Percentiles rank a stretch among this genome's conserved stretches.
Evolutionary conservation across 495 filamentous ascomycete species (phyloP).

Genomic region (Annulohypoxylon stygium): DNA sequence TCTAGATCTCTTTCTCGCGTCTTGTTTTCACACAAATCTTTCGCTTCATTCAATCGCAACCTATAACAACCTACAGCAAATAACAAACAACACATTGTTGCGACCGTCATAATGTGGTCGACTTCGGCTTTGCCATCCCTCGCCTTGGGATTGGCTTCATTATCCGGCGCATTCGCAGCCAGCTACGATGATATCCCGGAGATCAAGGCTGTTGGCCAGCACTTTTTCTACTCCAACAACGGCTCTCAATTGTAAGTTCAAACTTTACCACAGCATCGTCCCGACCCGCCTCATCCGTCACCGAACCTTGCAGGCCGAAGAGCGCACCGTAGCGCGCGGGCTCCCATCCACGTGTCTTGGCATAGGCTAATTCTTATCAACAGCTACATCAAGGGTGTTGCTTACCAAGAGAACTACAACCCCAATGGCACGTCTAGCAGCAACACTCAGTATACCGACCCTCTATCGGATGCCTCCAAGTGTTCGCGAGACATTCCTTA

Average conservation of each 20-base stretch:
- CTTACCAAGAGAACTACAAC: conserved; percentile 78
- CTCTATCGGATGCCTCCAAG: conserved; percentile 75
- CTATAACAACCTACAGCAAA: neutral
- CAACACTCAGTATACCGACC: conserved; percentile 66
- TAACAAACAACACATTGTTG: neutral
- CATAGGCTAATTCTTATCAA: conserved; percentile 25
- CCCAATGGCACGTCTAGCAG: conserved; percentile 54
- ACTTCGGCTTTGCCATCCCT: conserved; percentile 40
- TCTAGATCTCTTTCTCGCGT: neutral
- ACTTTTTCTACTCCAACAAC: conserved; percentile 54
- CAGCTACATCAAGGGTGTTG: conserved; percentile 82
- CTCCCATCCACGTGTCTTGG: conserved; percentile 25
- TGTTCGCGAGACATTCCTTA: conserved; percentile 87
- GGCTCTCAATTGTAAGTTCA: conserved; percentile 52
- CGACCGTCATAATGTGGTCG: conserved; percentile 44
- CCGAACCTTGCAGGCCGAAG: neutral
- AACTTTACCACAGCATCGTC: conserved; percentile 4
- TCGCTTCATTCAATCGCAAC: conserved; percentile 27
- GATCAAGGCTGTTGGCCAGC: conserved; percentile 49
- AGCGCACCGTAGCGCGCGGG: neutral
- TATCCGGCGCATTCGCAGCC: conserved; percentile 45
- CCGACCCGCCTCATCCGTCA: conserved; percentile 5
- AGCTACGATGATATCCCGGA: conserved; percentile 48
- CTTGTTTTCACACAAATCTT: conserved; percentile 22
- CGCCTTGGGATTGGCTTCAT: conserved; percentile 45